Conservation (phyloP, 768 basidiomycete species). For the Phaeolepiota aurea region DNA sequence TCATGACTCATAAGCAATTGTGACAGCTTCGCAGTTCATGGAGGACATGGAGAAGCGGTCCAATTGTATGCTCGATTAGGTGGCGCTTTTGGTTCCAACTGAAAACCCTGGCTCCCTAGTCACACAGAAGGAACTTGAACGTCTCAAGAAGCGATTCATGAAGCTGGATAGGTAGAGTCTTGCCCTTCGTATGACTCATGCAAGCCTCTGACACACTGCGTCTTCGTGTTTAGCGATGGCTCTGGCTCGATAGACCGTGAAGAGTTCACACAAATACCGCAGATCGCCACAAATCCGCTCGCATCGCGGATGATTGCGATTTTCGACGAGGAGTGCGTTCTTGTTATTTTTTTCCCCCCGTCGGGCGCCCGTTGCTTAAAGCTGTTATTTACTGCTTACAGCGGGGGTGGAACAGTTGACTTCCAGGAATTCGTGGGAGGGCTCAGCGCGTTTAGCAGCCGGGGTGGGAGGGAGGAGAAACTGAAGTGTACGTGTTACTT, state of each 20-base stretch:
- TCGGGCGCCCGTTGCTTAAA: too few species aligned
- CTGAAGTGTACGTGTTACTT: conserved; percentile 55
- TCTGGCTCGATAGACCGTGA: conserved; percentile 98
- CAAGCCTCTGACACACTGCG: not conserved
- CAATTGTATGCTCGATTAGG: conserved; percentile 70
- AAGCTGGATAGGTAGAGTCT: conserved; percentile 82
- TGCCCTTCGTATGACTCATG: not conserved
- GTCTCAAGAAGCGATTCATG: conserved; percentile 98
- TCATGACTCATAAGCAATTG: too few species aligned
- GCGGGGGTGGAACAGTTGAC: conserved; percentile 97
- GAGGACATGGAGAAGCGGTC: conserved; percentile 96
- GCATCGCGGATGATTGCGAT: conserved; percentile 98
- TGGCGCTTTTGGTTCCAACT: conserved; percentile 1
- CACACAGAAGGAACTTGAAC: conserved; percentile 88
- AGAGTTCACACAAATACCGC: conserved; percentile 97
- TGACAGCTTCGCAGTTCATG: conserved; percentile 85
- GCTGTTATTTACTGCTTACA: too few species aligned
- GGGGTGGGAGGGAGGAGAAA: conserved; percentile 96
- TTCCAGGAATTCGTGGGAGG: conserved; percentile 99
- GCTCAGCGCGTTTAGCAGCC: conserved; percentile 93
- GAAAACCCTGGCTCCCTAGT: conserved; percentile 38
- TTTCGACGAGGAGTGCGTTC: conserved; percentile 94
- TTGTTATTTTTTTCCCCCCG: conserved; percentile 1
- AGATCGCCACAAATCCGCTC: conserved; percentile 95
- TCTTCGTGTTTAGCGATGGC: conserved; percentile 60